A percentile compares a stretch with the other conserved stretches of the same genome.
phyloP scores from a whole-genome alignment of 768 basidiomycete species.

The Mycena chlorophos region DNA sequence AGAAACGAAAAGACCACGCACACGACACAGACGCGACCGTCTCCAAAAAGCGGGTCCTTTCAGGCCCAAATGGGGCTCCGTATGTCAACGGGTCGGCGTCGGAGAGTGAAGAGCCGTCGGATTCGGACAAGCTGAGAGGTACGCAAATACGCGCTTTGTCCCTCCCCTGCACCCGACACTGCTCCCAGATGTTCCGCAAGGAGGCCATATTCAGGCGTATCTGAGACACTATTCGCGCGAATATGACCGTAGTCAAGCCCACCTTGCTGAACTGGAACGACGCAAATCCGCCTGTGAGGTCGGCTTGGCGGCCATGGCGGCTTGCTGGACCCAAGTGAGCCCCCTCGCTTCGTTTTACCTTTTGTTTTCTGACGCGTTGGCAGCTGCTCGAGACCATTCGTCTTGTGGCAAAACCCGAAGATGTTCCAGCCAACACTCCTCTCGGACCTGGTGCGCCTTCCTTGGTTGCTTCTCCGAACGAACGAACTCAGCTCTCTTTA shows the following conservation, averaged over 20 bases:
- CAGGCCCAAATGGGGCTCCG: constrained; percentile 52
- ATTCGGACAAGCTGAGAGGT: constrained; percentile 68
- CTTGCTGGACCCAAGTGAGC: constrained; percentile 77
- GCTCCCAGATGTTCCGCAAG: constrained; percentile 79
- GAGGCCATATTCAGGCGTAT: constrained; percentile 82
- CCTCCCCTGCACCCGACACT: constrained; percentile 15
- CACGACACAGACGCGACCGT: constrained; percentile 50
- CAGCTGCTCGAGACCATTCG: constrained; percentile 71
- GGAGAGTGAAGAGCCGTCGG: constrained; percentile 49
- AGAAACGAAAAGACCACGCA: constrained; percentile 57
- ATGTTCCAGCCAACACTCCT: constrained; percentile 43
- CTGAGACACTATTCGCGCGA: constrained; percentile 82
- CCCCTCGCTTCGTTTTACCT: constrained; percentile 2
- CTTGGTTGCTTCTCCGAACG: constrained; percentile 6
- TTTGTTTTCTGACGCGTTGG: constrained; percentile 7
- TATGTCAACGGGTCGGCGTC: constrained; percentile 49
- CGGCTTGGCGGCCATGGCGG: constrained; percentile 69
- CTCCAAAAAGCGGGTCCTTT: constrained; percentile 58
- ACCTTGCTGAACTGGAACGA: constrained; percentile 64
- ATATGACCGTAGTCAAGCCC: constrained; percentile 60
- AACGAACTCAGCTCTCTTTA: constrained; percentile 21
- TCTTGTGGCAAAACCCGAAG: constrained; percentile 54
- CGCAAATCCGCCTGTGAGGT: constrained; percentile 68
- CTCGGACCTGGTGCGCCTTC: constrained; percentile 41
- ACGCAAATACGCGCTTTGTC: constrained; percentile 26